Evolutionary conservation across 768 basidiomycete genomes (phyloP).

Genomic region (Suillus discolor): DNA sequence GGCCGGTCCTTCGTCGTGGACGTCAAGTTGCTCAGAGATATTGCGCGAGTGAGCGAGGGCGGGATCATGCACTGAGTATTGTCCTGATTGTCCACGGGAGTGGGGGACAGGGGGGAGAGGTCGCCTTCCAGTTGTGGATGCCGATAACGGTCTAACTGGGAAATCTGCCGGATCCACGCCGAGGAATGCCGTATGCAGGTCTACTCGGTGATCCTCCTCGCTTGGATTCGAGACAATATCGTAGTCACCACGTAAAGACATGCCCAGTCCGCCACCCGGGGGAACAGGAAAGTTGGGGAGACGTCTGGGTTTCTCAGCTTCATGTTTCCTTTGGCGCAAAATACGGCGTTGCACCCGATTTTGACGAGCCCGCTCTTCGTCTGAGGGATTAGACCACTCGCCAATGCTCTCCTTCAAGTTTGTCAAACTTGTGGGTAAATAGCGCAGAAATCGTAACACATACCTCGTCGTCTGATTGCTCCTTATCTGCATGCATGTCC

Average conservation of each 20-base stretch:
- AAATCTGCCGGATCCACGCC: slow-evolving; percentile 46
- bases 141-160: slow-evolving; percentile 48
- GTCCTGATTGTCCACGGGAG: slow-evolving; percentile 63
- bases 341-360: slow-evolving; percentile 64
- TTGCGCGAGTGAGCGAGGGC: slow-evolving; percentile 65
- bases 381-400: slow-evolving; percentile 90
- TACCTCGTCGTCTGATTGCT: slow-evolving; percentile 74
- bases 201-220: slow-evolving; percentile 58
- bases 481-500: slow-evolving; percentile 49
- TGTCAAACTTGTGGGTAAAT: slow-evolving; percentile 12
- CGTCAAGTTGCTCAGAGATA: slow-evolving; percentile 43
- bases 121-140: slow-evolving; percentile 43
- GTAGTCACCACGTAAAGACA: slow-evolving; percentile 49
- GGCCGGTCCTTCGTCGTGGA: slow-evolving; percentile 21
- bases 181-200: slow-evolving; percentile 44
- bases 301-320: slow-evolving; percentile 66
- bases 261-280: slow-evolving; percentile 52
- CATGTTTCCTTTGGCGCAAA: slow-evolving; percentile 48
- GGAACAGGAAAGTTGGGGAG: slow-evolving; percentile 82
- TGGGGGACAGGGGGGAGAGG: slow-evolving; percentile 65
- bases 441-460: slow-evolving; percentile 20
- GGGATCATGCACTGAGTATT: slow-evolving; percentile 62
- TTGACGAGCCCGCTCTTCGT: slow-evolving; percentile 81
- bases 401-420: slow-evolving; percentile 66
- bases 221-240: slow-evolving; percentile 88